Percentiles rank a stretch among this genome's conserved stretches.
These are phyloP conservation scores for Acanthamoeba royreba DNA, from an alignment of 208 protist genomes.

Conservation along the genomic window DNA sequence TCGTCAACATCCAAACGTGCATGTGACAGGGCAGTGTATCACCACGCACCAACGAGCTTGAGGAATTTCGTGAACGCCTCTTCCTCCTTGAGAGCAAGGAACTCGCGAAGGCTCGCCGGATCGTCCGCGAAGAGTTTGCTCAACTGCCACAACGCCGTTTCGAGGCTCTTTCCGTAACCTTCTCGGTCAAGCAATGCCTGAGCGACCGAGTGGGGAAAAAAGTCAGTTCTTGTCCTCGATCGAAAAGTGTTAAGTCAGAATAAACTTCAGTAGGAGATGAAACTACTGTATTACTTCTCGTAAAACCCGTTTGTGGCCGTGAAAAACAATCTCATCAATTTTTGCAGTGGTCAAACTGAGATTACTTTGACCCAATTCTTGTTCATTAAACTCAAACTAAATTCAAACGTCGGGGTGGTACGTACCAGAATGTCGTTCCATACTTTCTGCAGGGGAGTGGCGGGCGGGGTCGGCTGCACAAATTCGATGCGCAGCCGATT, in stretches of 20 bases:
- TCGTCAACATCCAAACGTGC: not conserved
- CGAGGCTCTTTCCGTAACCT: not conserved
- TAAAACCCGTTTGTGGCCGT: no score
- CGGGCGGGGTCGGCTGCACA: not conserved
- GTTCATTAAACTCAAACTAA: not conserved
- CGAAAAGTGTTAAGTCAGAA: not conserved
- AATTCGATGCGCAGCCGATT: conserved; percentile 1
- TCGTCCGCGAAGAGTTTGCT: not conserved
- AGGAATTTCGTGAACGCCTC: conserved; percentile 15
- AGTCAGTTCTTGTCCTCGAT: no score
- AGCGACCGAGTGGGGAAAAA: not conserved
- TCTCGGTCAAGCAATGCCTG: not conserved
- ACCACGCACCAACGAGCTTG: not conserved
- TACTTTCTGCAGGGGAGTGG: not conserved
- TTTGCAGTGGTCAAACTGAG: no score
- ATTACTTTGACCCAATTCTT: no score
- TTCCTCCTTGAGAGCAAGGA: conserved; percentile 7
- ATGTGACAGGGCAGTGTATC: not conserved
- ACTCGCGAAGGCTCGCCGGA: not conserved
- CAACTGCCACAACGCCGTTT: not conserved
- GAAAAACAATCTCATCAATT: no score
- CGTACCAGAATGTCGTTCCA: not conserved
- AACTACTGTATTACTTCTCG: no score
- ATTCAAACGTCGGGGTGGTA: not conserved
- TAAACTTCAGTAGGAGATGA: not conserved